Evolutionary conservation across 164 flowering plant genomes (phyloP), one percentile per base, ranked within the genome.

Genomic region (Euptelea pleiosperma): DNA sequence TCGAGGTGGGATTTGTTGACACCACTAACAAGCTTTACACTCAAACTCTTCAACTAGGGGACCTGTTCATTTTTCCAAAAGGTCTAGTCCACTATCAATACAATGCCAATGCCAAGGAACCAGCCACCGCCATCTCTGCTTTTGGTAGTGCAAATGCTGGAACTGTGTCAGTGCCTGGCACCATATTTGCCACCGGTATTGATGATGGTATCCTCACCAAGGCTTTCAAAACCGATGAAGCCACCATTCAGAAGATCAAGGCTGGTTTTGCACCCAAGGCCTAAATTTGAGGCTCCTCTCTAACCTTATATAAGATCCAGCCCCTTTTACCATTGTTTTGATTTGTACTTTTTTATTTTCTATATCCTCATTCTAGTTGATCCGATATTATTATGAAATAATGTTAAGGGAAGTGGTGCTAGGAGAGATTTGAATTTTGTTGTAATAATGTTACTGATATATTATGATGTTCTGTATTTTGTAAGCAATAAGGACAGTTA

Each of bases 31-130:
- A 55, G 50, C 70, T 63, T 4, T 71, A 58, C 48, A 59, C 68
- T 30, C 68, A 67, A 46, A 55, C 61, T 18, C 68, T 71, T 12
- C 58, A 67, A 40, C 0, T 6, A 1, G 71, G 68, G 3, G 71
- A 71, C 54, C 53, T 67, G 71, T 71, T 71, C 37, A 22, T 71
- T 15, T 71, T 71, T 16, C 71, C 75, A 2, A 62, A 62, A 50
- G 74, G 70, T 30, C 60, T 61, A 6, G 64, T 61, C 2, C 64
- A 62, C 53, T 60, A 25, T 16, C 58, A 64, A 12, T 64, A 42
- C 57, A 65, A 65, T 43, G 8, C 43, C 6, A 40, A 62, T 26
- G 2, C 62, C 4, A 36, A 30, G 6, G 37, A 9, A 9, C 24
- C 52, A 10, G 74, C 63, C 6, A 30, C 34, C 10, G 61, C 52